Percentiles rank a stretch among this genome's conserved stretches.
phyloP scores from a whole-genome alignment of 306 rosid genomes.

The Sophora flavescens region DNA sequence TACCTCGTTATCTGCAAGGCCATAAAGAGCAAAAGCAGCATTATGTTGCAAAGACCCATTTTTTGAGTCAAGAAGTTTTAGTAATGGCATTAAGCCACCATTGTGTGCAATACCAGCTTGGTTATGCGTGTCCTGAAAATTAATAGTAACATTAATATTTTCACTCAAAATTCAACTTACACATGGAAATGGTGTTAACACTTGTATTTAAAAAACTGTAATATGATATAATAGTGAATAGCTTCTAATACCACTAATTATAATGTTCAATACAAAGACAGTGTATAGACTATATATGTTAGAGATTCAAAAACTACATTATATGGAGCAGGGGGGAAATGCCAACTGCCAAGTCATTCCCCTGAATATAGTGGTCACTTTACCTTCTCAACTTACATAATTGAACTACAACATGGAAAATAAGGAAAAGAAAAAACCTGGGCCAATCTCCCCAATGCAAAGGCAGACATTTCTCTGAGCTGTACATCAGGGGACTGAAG shows the following conservation, averaged over 20 bases:
- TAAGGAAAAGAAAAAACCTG: conserved; percentile 65
- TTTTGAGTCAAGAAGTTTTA: conserved; percentile 93
- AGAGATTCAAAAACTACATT: conserved; percentile 32
- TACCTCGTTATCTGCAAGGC: conserved; percentile 96
- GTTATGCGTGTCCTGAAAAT: conserved; percentile 80
- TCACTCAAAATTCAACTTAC: conserved; percentile 7
- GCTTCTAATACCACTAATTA: conserved; percentile 25
- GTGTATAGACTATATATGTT: conserved; percentile 12
- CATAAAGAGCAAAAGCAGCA: conserved; percentile 93
- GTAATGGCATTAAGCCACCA: conserved; percentile 83
- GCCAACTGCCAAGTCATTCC: not conserved
- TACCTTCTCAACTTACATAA: conserved; percentile 3
- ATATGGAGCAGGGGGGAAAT: not conserved
- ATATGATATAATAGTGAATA: conserved; percentile 2
- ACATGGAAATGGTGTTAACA: not conserved
- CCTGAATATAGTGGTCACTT: not conserved
- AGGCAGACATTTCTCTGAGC: conserved; percentile 90
- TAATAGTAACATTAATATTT: conserved; percentile 14
- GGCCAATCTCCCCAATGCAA: conserved; percentile 94
- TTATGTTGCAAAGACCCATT: conserved; percentile 92
- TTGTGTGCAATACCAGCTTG: conserved; percentile 94
- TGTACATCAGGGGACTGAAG: conserved; percentile 89
- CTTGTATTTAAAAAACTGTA: not conserved
- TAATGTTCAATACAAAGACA: conserved; percentile 21
- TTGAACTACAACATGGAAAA: not conserved